A percentile compares a stretch with the other conserved stretches of the same genome.
These are phyloP conservation scores for Jimgerdemannia lactiflua DNA, from an alignment of 192 early-diverging fungal species.

Conservation along the genomic window DNA sequence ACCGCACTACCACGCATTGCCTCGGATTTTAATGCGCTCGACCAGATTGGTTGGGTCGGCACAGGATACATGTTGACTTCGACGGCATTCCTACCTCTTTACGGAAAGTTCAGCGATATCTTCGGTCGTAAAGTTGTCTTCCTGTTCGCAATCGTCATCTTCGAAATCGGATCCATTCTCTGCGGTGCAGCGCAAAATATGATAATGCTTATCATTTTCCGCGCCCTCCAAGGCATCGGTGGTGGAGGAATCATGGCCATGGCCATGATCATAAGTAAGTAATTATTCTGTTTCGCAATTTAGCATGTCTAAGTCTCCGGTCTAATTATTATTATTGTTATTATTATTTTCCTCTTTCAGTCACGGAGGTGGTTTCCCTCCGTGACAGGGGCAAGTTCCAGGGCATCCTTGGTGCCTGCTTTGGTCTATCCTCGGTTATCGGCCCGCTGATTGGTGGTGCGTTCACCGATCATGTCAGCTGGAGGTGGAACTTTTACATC, in stretches of 20 bases:
- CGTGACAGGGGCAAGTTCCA: constrained; percentile 81
- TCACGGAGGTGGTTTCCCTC: constrained; percentile 75
- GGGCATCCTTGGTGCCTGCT: constrained; percentile 51
- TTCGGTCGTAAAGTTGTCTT: constrained; percentile 68
- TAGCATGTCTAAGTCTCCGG: too few relatives aligned
- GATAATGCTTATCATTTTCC: constrained; percentile 46
- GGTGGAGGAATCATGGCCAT: constrained; percentile 51
- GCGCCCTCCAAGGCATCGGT: constrained; percentile 56
- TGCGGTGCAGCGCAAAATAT: constrained; percentile 66
- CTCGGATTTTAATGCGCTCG: constrained; percentile 61
- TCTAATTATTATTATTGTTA: too few relatives aligned
- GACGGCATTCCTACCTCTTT: constrained; percentile 48
- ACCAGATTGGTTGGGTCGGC: constrained; percentile 77
- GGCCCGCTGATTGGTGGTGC: constrained; percentile 59
- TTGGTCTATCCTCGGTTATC: constrained; percentile 50
- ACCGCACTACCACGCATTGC: constrained; percentile 72
- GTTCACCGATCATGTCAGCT: constrained; percentile 47
- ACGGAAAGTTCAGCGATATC: constrained; percentile 69
- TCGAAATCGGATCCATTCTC: constrained; percentile 59
- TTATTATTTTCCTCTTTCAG: not conserved
- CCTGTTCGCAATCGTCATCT: constrained; percentile 56
- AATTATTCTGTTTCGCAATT: too few relatives aligned
- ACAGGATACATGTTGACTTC: constrained; percentile 39
- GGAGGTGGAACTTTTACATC: constrained; percentile 82
- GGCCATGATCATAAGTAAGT: not conserved